phyloP scores from a whole-genome alignment of 2,329 filamentous ascomycete species.

The Hymenoscyphus repandus region DNA sequence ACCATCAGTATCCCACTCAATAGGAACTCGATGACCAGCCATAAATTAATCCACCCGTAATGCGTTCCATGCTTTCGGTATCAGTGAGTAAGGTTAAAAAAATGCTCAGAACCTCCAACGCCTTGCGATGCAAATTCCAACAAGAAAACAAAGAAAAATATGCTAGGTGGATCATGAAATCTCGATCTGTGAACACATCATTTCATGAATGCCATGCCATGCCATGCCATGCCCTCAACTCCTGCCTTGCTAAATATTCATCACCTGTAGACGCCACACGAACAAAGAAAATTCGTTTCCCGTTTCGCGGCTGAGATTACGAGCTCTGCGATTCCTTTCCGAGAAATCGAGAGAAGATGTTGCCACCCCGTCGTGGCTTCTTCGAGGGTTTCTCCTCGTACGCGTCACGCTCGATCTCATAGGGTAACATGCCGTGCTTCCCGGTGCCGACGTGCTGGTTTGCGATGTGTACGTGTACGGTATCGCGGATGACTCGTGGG shows the following conservation, averaged over 20 bases:
- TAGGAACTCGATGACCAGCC: too few species aligned
- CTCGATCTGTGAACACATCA: background rate
- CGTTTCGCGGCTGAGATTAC: background rate
- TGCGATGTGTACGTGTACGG: conserved; percentile 25
- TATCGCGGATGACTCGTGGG: conserved; percentile 19
- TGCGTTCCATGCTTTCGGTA: too few species aligned
- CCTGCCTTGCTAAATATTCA: background rate
- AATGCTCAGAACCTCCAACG: conserved; percentile 5
- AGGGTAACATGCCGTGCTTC: conserved; percentile 26
- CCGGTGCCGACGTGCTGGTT: conserved; percentile 13
- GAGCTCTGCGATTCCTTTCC: background rate
- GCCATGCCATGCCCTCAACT: too few species aligned
- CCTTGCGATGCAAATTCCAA: conserved; percentile 8
- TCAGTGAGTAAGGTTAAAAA: background rate
- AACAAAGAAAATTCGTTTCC: conserved; percentile 3
- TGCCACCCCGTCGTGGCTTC: conserved; percentile 22
- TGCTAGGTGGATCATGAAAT: background rate
- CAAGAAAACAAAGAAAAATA: background rate
- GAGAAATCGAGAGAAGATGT: conserved; percentile 27
- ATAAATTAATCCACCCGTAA: background rate
- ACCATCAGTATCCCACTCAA: too few species aligned
- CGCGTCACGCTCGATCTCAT: conserved; percentile 27
- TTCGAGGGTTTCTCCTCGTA: conserved; percentile 22
- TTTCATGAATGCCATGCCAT: too few species aligned
- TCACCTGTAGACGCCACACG: background rate